Evolutionary conservation across 495 filamentous ascomycete genomes (phyloP), one percentile per base, ranked within the genome.

Genomic region (Staphylotrichum tortipilum): DNA sequence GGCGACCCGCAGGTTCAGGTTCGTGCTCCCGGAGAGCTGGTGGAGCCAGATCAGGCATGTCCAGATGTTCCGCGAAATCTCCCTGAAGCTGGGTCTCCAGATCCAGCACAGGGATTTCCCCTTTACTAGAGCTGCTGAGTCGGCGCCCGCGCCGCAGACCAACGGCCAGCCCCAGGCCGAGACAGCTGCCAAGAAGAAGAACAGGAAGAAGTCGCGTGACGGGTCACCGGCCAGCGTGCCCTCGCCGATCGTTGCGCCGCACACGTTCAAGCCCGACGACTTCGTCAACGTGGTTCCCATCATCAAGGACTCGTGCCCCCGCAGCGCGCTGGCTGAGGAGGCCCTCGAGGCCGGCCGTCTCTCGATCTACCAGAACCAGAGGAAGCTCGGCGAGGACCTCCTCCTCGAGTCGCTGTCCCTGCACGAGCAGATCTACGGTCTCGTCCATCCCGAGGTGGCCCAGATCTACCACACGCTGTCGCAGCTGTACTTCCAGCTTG

Each of bases 361-460:
- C 59, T 95, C 90, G 33, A 82, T 99, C 60, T 82, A 88, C 66
- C 90, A 96, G 63, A 84, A 88, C 62, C 86, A 97, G 70, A 89
- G 90, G 71, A 91, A 95, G 65, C 78, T 97, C 40, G 94, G 94
- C 44, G 91, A 95, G 70, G 92, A 97, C 65, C 80, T 99, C 43
- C 79, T 99, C 31, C 74, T 97, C 38, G 94, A 99, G 65, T 95
- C 89, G 18, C 75, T 99, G 52, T 94, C 92, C 39, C 76, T 99
- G 26, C 89, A 99, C 60, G 94, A 99, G 70, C 94, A 99, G 68
- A 96, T 99, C 60, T 99, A 99, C 60, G 94, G 94, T 49, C 89
- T 96, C 34, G 77, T 99, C 19, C 94, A 99, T 64, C 89, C 94
- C 10, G 94, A 99, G 68, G 90, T 97, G 56, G 90, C 91, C 47